phyloP scores from a whole-genome alignment of 805 yeast species.

The Candida sakaeoensis region DNA sequence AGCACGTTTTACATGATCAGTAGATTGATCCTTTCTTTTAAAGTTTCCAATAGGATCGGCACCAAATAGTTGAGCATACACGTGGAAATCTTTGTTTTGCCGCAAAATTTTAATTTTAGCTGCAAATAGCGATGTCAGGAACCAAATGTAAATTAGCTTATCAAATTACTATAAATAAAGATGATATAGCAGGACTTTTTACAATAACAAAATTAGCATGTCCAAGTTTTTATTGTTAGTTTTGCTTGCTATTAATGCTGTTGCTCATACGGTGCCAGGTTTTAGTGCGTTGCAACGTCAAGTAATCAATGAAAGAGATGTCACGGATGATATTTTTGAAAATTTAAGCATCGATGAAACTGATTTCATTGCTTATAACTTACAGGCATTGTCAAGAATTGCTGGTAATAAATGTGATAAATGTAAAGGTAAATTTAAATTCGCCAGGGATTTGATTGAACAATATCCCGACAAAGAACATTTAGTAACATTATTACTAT shows the following conservation, averaged over 20 bases:
- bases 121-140: too few species aligned
- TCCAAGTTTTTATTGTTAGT: not conserved
- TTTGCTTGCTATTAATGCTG: not conserved
- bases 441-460: conserved; percentile 23
- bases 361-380: conserved; percentile 27
- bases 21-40: not conserved
- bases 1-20: too few species aligned
- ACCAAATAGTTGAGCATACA: not conserved
- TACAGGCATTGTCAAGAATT: conserved; percentile 22
- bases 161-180: too few species aligned
- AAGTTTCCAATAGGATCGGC: not conserved
- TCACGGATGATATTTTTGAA: conserved; percentile 22
- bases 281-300: conserved; percentile 27
- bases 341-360: conserved; percentile 21
- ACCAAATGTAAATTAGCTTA: too few species aligned
- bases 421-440: conserved; percentile 34
- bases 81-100: not conserved
- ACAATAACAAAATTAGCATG: too few species aligned
- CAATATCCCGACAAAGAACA: conserved; percentile 30
- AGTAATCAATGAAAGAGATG: conserved; percentile 13
- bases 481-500: conserved; percentile 32
- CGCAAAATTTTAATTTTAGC: not conserved
- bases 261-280: conserved; percentile 4
- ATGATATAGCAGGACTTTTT: too few species aligned
- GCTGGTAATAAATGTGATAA: conserved; percentile 32